Evolutionary conservation across 495 filamentous ascomycete genomes (phyloP), one percentile per base, ranked within the genome.

Genomic region (Sporormia fimetaria): DNA sequence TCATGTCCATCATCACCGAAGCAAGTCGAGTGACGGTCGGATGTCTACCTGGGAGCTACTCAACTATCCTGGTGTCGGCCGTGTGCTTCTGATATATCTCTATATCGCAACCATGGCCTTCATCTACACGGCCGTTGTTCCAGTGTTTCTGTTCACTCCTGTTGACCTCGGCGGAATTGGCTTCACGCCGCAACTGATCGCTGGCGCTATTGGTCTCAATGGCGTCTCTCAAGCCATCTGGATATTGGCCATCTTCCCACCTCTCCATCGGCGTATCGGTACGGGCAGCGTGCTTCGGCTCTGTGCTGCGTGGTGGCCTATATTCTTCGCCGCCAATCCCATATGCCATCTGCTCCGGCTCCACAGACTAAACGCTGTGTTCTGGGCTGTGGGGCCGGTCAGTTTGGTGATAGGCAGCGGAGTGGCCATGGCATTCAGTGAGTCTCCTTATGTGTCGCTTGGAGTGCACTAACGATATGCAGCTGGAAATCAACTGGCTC

Each of bases 341-440:
- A 25, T 73, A 0, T 55, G 67, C 25, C 79, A 73, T 52, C 4
- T 66, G 14, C 59, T 81, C 0, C 51, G 75, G n/a, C 63, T 69
- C 1, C 24, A 54, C 0, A 65, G 54, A 4, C 50, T 55, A 20
- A 54, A 57, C 0, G 57, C 51, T 0, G 36, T 52, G 0, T 83
- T 84, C 47, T 82, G 76, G 76, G 45, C 71, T n/a, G 25, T 69
- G 0, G 55, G 59, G 0, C 67, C 68, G 1, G 18, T 51, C 0
- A 8, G 59, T 6, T 42, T 72, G 20, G 56, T 62, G 1, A 12
- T 72, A 1, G 74, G 74, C 0, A 66, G 68, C 14, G 77, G 76
- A 11, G 71, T 82, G 0, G 70, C 67, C 28, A 83, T 84, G 76
- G 67, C 69, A 3, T 83, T 81, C 48, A 81, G 59, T 59, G 53